Base-by-base conservation (phyloP, 352 stramenopile species). In the Globisporangium sylvaticum region DNA sequence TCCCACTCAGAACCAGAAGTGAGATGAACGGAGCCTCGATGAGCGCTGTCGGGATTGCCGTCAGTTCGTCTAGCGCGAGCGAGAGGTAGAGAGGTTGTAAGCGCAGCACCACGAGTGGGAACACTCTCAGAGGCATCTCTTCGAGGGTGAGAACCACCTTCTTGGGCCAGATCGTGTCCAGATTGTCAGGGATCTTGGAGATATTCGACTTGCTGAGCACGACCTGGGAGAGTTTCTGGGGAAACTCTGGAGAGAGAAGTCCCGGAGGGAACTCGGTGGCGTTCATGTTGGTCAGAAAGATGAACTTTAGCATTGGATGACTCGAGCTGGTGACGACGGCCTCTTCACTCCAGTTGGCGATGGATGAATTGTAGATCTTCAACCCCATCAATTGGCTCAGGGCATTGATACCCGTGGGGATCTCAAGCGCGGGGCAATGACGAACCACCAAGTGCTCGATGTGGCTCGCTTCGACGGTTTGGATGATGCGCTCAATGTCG, bases 351-450 rank as follows among this genome's bases (percentile, higher is more conserved):
- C 68, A 78, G 1, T 55, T 39, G 0, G 59, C 18, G 6, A 71
- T 50, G 8, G 53, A 58, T 24, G 69, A 73, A 58, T 71, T 78
- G 68, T 69, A 65, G 3, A 78, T 32, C 53, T 78, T 75, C 15
- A 75, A 8, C 0, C 44, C 64, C 15, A 69, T n/a, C 18, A 65
- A 37, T 4, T 34, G 9, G 10, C 8, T 52, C 0, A 75, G 32
- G 1, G 14, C 2, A 1, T 29, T n/a, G 8, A 71, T n/a, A 0
- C 46, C 15, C 1, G 61, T 0, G 3, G 61, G 68, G 0, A 78
- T 42, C 2, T 65, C 14, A 3, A 78, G 58, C 1, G 5, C 9
- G 0, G 48, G 10, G 32, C 68, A 74, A 39, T 71, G 42, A 0
- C 42, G 54, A 9, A 74, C 4, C 29, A 70, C 50, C 31, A 74